Conservation (phyloP, 129 eudicot species). For the Flaveria sonorensis region DNA sequence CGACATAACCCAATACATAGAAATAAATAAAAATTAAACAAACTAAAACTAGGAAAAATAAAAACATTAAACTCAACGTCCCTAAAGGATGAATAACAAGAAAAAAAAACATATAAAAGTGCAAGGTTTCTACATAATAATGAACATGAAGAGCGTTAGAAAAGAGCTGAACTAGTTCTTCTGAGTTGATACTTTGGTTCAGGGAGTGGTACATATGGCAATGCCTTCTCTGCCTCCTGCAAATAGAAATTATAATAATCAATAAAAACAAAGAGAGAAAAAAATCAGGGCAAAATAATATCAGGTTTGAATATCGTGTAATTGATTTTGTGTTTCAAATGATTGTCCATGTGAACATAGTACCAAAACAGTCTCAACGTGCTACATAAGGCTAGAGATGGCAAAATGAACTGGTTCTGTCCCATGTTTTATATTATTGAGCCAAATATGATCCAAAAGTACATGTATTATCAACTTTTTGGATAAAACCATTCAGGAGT, state of each 20-base stretch:
- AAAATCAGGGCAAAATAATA: neutral
- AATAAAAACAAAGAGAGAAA: neutral
- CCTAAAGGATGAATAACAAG: neutral
- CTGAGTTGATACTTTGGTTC: slow-evolving; percentile 71
- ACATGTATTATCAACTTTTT: too few species aligned
- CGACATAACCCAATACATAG: neutral
- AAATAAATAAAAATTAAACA: neutral
- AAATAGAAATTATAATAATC: slow-evolving; percentile 20
- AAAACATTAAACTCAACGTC: slow-evolving; percentile 20
- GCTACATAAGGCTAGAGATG: neutral
- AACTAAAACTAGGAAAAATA: slow-evolving; percentile 21
- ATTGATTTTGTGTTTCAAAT: neutral
- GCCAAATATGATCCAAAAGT: too few species aligned
- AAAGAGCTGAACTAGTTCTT: slow-evolving; percentile 59
- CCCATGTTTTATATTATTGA: too few species aligned
- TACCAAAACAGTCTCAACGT: neutral
- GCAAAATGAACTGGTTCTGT: neutral
- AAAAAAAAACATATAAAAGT: neutral
- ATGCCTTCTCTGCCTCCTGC: slow-evolving; percentile 62
- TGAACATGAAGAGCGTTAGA: slow-evolving; percentile 30
- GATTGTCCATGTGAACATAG: neutral
- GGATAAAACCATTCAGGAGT: neutral
- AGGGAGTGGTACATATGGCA: slow-evolving; percentile 60
- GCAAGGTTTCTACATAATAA: slow-evolving; percentile 24
- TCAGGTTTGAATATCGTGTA: neutral